Evolutionary conservation across 2,329 filamentous ascomycete genomes (phyloP).

Genomic region (Ampelomyces quisqualis): DNA sequence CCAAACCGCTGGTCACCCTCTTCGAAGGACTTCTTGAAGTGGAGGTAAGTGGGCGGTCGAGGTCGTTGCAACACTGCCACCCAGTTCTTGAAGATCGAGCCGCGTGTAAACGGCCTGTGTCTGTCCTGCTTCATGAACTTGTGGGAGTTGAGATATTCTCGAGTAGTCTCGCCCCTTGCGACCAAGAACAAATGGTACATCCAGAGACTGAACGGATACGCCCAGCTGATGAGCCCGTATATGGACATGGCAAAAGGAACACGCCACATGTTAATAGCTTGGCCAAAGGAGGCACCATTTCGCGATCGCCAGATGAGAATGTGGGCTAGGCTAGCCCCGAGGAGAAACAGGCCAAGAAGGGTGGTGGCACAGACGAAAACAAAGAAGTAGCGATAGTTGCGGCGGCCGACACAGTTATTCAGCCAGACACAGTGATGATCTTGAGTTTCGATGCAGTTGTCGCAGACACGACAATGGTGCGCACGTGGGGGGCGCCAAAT

Average conservation of each 20-base stretch:
- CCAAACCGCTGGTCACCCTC: slow-evolving; percentile 85
- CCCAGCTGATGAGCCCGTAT: slow-evolving; percentile 70
- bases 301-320: slow-evolving; percentile 69
- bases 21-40: slow-evolving; percentile 75
- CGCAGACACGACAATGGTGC: slow-evolving; percentile 94
- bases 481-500: slow-evolving; percentile 95
- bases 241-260: slow-evolving; percentile 88
- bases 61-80: slow-evolving; percentile 78
- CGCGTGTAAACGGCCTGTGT: slow-evolving; percentile 85
- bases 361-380: slow-evolving; percentile 82
- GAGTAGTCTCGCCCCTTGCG: slow-evolving; percentile 86
- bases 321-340: slow-evolving; percentile 78
- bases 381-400: slow-evolving; percentile 98
- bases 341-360: slow-evolving; percentile 71
- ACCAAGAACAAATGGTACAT: slow-evolving; percentile 91
- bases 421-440: slow-evolving; percentile 99
- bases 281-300: slow-evolving; percentile 65
- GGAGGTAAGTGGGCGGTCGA: slow-evolving; percentile 82
- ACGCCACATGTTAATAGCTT: slow-evolving; percentile 68
- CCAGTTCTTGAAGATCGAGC: slow-evolving; percentile 74
- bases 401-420: slow-evolving; percentile 94
- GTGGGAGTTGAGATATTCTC: slow-evolving; percentile 93
- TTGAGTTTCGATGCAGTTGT: slow-evolving; percentile 95
- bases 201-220: slow-evolving; percentile 81
- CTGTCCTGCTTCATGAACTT: slow-evolving; percentile 92